A percentile compares a stretch with the other conserved stretches of the same genome.
Conservation (phyloP, 352 stramenopile species). For the Blastocystis sp. region DNA sequence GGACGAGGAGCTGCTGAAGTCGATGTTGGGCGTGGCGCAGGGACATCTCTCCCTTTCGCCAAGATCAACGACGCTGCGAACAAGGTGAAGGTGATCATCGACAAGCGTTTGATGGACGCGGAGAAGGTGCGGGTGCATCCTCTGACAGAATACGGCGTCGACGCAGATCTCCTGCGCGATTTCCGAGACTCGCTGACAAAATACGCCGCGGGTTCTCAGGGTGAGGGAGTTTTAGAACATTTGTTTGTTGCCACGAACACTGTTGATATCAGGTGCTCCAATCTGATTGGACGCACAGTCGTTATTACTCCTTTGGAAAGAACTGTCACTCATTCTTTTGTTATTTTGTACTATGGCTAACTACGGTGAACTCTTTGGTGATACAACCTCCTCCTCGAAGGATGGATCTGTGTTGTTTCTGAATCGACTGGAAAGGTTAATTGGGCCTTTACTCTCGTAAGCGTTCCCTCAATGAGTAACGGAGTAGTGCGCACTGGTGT, state of each 20-base stretch:
- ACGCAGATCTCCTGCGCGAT: conserved; percentile 49
- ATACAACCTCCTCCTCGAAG: background rate
- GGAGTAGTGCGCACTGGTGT: conserved; percentile 68
- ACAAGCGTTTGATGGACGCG: conserved; percentile 63
- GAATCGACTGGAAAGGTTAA: conserved; percentile 30
- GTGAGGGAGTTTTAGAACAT: conserved; percentile 68
- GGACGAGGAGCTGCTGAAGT: conserved; percentile 35
- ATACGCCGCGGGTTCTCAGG: conserved; percentile 19
- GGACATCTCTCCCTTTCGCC: conserved; percentile 66
- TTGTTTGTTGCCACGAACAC: conserved; percentile 34
- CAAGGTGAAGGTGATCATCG: conserved; percentile 65
- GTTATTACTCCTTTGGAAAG: background rate
- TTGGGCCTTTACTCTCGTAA: conserved; percentile 68
- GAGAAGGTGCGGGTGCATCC: conserved; percentile 56
- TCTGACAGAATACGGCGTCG: conserved; percentile 57
- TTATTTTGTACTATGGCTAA: conserved; percentile 8
- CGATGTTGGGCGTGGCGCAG: conserved; percentile 39
- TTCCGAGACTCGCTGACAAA: conserved; percentile 40
- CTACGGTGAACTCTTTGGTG: conserved; percentile 26
- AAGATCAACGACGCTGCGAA: conserved; percentile 59
- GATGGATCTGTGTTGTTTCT: conserved; percentile 19
- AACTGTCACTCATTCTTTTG: background rate
- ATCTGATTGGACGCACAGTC: conserved; percentile 10
- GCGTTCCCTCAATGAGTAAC: background rate
- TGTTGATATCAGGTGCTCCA: background rate